Evolutionary conservation across 129 eudicot genomes (phyloP), one percentile per base, ranked within the genome.

Genomic region (Ambrosia artemisiifolia): DNA sequence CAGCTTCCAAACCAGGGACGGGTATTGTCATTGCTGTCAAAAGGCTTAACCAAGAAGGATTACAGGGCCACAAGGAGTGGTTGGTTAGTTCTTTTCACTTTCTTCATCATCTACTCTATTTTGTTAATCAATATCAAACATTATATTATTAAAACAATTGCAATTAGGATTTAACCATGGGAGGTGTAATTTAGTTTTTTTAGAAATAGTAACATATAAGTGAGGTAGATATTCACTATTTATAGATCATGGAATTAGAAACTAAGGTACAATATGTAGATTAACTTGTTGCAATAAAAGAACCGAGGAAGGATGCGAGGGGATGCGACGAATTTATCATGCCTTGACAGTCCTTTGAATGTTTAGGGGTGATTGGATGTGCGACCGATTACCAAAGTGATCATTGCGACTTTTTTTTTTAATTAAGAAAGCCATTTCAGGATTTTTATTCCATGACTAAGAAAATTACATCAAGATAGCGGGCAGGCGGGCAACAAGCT

Each of bases 41-140:
- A 64, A 87, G 86, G 81, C 78, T 91, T 53, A 91, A 85, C 65
- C 89, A 87, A 79, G 97, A 91, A 60, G 97, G 97, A 28, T 83
- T 87, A 51, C 97, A 91, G 66, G 96, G 96, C 7, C 96, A 90
- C 85, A 87, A 79, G 63, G 96, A 90, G 78, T 90, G 96, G 96
- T 49, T 90, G 96, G 96, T 87, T 71, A 70, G 88, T 80, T 54
- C 62, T 60, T 43, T 51, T 70, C 38, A 48, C 78, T n/a, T 65
- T 79, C 59, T 77, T 60, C 19, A 32, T 60, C 40, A 32, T 59
- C 16, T 59, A 11, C n/a, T 42, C 6, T 65, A 3, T 62, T 18
- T 62, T n/a, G 65, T 33, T 12, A 30, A 13, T 30, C 30, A 18
- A 59, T 32, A 59, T 9, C 17, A 59, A 59, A 28, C 30, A 5